Evolutionary conservation across 495 filamentous ascomycete genomes (phyloP).

Genomic region (Beverwykella pulmonaria): DNA sequence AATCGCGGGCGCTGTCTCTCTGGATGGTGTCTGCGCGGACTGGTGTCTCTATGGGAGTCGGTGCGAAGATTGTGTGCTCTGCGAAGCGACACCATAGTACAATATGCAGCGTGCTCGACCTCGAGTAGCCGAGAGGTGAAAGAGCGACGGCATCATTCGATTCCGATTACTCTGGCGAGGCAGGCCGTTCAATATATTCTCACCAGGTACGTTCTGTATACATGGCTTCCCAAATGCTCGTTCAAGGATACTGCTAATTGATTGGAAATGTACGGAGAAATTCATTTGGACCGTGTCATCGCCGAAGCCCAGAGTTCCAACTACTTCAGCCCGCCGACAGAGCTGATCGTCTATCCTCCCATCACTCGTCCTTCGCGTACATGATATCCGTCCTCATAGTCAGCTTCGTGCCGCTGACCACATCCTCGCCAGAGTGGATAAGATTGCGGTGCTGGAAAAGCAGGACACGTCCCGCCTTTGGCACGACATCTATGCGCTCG

Average conservation of each 20-base stretch:
- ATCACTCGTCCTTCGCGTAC: conserved; percentile 52
- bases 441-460: conserved; percentile 75
- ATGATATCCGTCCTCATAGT: conserved; percentile 79
- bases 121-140: conserved; percentile 46
- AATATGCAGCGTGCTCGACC: conserved; percentile 89
- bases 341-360: too few relatives aligned
- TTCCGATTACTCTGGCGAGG: conserved; percentile 97
- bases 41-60: conserved; percentile 48
- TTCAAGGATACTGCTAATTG: conserved; percentile 44
- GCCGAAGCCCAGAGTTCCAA: too few relatives aligned
- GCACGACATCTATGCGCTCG: conserved; percentile 63
- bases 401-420: conserved; percentile 70
- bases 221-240: not conserved
- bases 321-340: too few relatives aligned
- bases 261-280: not conserved
- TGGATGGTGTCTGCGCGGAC: conserved; percentile 14
- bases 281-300: too few relatives aligned
- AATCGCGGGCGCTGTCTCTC: conserved; percentile 46
- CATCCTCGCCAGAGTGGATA: conserved; percentile 74
- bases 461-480: conserved; percentile 70
- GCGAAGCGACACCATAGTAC: conserved; percentile 86
- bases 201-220: conserved; percentile 59
- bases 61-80: conserved; percentile 52
- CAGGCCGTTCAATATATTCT: conserved; percentile 68
- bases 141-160: conserved; percentile 79